A percentile compares a stretch with the other conserved stretches of the same genome.
Conservation (phyloP, 306 rosid genomes). For the Cotoneaster glaucophyllus region DNA sequence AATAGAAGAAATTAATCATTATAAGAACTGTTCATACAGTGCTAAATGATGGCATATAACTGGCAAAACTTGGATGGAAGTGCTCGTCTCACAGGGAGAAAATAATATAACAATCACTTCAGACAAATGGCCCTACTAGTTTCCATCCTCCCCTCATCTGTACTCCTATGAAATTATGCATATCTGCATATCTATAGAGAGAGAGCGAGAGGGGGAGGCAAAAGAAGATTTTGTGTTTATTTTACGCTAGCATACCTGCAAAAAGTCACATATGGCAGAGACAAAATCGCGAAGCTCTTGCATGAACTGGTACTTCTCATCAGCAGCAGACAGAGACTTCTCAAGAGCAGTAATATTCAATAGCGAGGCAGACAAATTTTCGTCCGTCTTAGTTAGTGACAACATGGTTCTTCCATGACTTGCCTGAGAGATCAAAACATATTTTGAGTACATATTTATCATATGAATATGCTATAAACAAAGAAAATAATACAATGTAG, state of each 20-base stretch:
- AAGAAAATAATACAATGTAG: not conserved
- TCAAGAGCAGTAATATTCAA: constrained; percentile 72
- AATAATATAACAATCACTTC: not conserved
- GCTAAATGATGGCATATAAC: not conserved
- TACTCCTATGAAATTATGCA: not conserved
- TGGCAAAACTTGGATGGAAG: not conserved
- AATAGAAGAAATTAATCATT: not conserved
- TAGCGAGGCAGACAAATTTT: constrained; percentile 68
- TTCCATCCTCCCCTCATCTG: not conserved
- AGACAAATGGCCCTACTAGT: not conserved
- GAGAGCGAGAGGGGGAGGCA: not conserved
- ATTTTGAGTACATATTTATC: not conserved
- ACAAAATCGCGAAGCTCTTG: constrained; percentile 79
- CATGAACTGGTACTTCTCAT: constrained; percentile 78
- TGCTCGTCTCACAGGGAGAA: not conserved
- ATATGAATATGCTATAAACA: not conserved
- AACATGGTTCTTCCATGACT: constrained; percentile 62
- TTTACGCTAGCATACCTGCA: constrained; percentile 53
- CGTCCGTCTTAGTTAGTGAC: constrained; percentile 56
- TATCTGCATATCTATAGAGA: not conserved
- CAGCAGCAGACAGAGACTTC: constrained; percentile 59
- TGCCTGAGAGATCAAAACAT: constrained; percentile 43
- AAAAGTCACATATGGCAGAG: constrained; percentile 68
- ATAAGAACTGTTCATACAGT: not conserved
- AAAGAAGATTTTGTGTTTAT: not conserved